phyloP scores from a whole-genome alignment of 805 yeast genomes.

The Saturnispora halmiae region DNA sequence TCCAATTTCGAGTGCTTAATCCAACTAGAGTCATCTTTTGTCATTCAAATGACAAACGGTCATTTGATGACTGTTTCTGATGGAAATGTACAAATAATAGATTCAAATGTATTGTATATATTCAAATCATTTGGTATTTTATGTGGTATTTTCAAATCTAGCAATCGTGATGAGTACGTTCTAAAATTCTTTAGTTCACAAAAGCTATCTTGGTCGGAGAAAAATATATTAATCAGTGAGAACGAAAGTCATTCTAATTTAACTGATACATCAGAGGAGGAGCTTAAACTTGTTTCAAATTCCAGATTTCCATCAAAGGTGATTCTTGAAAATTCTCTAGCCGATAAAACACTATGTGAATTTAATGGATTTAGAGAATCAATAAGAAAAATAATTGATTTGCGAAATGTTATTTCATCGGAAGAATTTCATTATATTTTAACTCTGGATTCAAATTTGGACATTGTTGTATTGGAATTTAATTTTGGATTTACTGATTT shows the following conservation, averaged over 20 bases:
- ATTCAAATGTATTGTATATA: slow-evolving; percentile 5
- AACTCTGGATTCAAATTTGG: slow-evolving; percentile 10
- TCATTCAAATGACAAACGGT: slow-evolving; percentile 18
- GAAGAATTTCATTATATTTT: slow-evolving; percentile 10
- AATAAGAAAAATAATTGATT: slow-evolving; percentile 9
- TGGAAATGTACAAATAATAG: slow-evolving; percentile 11
- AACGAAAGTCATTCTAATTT: too few relatives aligned
- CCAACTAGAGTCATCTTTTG: slow-evolving; percentile 12
- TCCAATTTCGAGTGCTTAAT: slow-evolving; percentile 16
- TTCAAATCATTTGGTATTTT: slow-evolving; percentile 7
- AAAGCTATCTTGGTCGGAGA: slow-evolving; percentile 4
- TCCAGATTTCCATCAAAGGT: background rate
- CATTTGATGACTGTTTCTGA: slow-evolving; percentile 14
- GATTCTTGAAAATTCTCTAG: background rate
- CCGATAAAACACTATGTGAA: slow-evolving; percentile 8
- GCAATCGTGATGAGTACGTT: background rate
- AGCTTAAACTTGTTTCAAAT: slow-evolving; percentile 3
- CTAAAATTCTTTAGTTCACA: slow-evolving; percentile 1
- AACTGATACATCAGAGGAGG: slow-evolving; percentile 3
- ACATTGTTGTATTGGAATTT: slow-evolving; percentile 9
- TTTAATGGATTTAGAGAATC: slow-evolving; percentile 3
- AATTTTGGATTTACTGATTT: background rate
- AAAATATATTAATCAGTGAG: background rate
- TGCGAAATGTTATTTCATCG: slow-evolving; percentile 10
- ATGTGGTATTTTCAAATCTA: slow-evolving; percentile 6